A percentile compares a stretch with the other conserved stretches of the same genome.
Evolutionary conservation across 1,284 basidiomycete genomes (phyloP).

Genomic region (Cutaneotrichosporon dermatis): DNA sequence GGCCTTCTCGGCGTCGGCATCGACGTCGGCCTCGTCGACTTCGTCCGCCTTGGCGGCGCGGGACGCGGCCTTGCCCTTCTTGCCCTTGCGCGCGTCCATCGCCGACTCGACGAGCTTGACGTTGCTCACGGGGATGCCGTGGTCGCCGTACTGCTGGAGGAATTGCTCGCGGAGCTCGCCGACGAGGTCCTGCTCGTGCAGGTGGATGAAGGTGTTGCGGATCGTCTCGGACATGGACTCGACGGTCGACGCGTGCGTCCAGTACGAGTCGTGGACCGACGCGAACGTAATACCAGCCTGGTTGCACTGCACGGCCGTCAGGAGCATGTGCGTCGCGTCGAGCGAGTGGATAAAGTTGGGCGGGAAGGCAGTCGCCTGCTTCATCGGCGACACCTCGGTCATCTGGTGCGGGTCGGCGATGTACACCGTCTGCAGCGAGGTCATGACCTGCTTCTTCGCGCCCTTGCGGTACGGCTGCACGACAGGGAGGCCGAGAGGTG

Average conservation of each 20-base stretch:
- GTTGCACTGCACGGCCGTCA: conserved; percentile 87
- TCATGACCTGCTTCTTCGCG: conserved; percentile 73
- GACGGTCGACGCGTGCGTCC: conserved; percentile 88
- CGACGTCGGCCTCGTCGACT: background rate
- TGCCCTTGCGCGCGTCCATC: conserved; percentile 3
- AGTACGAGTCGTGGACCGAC: conserved; percentile 97
- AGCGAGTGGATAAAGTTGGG: conserved; percentile 98
- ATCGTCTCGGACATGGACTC: conserved; percentile 87
- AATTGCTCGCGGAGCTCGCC: conserved; percentile 59
- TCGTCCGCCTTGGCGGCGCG: background rate
- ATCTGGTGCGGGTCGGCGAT: conserved; percentile 82
- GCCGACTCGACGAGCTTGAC: conserved; percentile 18
- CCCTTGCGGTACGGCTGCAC: conserved; percentile 92
- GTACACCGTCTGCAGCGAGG: conserved; percentile 83
- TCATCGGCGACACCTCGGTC: conserved; percentile 73
- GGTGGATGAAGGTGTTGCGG: conserved; percentile 85
- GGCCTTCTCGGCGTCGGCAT: background rate
- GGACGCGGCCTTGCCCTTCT: conserved; percentile 16
- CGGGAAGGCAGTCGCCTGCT: conserved; percentile 95
- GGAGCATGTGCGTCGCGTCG: conserved; percentile 98
- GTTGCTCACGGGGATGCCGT: conserved; percentile 62
- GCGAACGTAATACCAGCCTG: conserved; percentile 75
- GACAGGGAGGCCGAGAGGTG: conserved; percentile 86
- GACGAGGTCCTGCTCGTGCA: conserved; percentile 84
- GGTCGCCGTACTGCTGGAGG: conserved; percentile 67